A percentile compares a stretch with the other conserved stretches of the same genome.
Conservation (phyloP, 108 stramenopile species). For the Cyclotella baltica region DNA sequence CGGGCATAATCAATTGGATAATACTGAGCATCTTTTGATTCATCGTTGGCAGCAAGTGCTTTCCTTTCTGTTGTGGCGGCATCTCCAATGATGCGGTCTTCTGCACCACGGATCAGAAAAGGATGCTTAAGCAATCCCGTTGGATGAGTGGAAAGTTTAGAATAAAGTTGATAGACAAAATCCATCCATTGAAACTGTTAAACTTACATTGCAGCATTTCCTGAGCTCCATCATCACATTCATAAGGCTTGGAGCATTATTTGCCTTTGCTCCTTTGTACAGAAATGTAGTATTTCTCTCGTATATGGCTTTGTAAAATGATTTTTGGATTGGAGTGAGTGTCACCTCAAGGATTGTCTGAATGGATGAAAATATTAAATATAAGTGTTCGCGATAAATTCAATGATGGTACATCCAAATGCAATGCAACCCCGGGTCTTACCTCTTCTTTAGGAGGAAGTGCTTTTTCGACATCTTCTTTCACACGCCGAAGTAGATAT, state of each 20-base stretch:
- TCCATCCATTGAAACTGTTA: constrained; percentile 22
- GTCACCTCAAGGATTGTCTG: constrained; percentile 96
- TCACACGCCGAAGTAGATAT: constrained; percentile 95
- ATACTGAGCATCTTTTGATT: constrained; percentile 16
- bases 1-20: constrained; percentile 61
- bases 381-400: too few relatives aligned
- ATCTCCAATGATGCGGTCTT: constrained; percentile 84
- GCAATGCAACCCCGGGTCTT: too few relatives aligned
- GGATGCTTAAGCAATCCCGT: constrained; percentile 56
- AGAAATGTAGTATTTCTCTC: constrained; percentile 93
- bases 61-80: constrained; percentile 62
- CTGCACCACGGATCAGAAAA: constrained; percentile 86
- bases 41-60: constrained; percentile 23
- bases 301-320: constrained; percentile 97
- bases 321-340: constrained; percentile 95
- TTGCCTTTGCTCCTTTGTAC: constrained; percentile 84
- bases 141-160: neutral
- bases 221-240: constrained; percentile 98
- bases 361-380: too few relatives aligned
- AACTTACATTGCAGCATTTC: constrained; percentile 92
- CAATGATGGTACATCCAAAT: too few relatives aligned
- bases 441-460: constrained; percentile 98
- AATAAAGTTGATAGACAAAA: neutral
- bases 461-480: constrained; percentile 97
- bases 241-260: constrained; percentile 90